phyloP scores from a whole-genome alignment of 1,284 basidiomycete genomes.

The Ustilago curta region DNA sequence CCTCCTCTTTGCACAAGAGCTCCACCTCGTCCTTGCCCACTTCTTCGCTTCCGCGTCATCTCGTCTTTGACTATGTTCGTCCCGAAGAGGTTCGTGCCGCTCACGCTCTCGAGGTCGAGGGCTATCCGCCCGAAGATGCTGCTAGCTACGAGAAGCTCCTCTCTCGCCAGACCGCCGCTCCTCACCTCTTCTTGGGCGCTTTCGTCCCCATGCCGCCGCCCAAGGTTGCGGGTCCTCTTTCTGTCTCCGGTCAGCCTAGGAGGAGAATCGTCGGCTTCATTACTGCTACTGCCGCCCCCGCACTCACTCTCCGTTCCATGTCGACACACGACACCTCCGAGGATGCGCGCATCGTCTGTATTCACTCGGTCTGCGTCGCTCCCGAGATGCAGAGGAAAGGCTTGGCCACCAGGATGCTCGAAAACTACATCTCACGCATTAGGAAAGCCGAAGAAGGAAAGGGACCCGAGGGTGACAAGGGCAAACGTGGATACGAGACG shows the following conservation, averaged over 20 bases:
- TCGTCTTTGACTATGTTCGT: constrained; percentile 59
- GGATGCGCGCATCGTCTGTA: constrained; percentile 64
- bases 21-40: constrained; percentile 5
- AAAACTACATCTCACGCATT: constrained; percentile 54
- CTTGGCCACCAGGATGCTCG: constrained; percentile 54
- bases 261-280: constrained; percentile 61
- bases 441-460: constrained; percentile 50
- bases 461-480: constrained; percentile 43
- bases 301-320: constrained; percentile 59
- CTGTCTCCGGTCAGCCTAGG: constrained; percentile 36
- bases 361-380: constrained; percentile 63
- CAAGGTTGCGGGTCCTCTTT: constrained; percentile 63
- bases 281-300: constrained; percentile 62
- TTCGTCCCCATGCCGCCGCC: constrained; percentile 59
- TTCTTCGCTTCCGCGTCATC: constrained; percentile 41
- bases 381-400: constrained; percentile 55
- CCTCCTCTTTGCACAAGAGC: constrained; percentile 29
- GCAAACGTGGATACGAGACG: constrained; percentile 61
- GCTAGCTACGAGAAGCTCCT: constrained; percentile 55
- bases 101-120: constrained; percentile 50
- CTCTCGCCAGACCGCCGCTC: constrained; percentile 59
- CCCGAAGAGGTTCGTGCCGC: constrained; percentile 58
- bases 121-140: constrained; percentile 59
- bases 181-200: constrained; percentile 64
- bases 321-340: constrained; percentile 55